Evolutionary conservation across 169 alveolate genomes (phyloP), one percentile per base, ranked within the genome.

Genomic region (Cyclospora cayetanensis): DNA sequence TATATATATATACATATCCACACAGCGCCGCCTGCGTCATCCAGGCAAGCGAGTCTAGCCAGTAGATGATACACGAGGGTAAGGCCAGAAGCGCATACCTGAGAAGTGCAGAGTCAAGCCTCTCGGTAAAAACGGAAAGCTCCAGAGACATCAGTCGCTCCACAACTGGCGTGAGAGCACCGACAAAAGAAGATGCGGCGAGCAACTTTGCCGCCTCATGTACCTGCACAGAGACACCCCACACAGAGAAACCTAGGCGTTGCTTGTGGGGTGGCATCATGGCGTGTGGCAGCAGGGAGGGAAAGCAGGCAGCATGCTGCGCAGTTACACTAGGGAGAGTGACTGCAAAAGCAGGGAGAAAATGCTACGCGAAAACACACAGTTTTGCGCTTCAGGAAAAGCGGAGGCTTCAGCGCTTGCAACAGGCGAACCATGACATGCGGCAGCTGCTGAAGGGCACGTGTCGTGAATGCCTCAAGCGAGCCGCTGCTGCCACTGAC

Each of bases 141-240:
- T 74, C 85, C 4, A 74, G 53, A n/a, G 85, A 25, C 85, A 74
- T 74, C 65, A 74, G 85, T 63, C 31, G 63, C 37, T 74, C 85
- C 25, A 74, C 85, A 4, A 74, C 85, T 0, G 85, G 85, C 11
- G 50, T 74, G 9, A 74, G 53, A 4, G 65, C 27, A 9, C n/a
- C 60, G 0, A 74, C 85, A 39, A 39, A 74, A 29, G 91, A 84
- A 2, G 92, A 87, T 0, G 92, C 76, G 1, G 80, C 86, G 15
- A 87, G 74, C 63, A 87, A 63, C 43, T 87, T 87, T 42, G 80
- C 86, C 5, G 92, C 76, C 74, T 87, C 92, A 65, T 87, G 92
- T 22, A 74, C 85, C 85, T 74, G 85, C 65, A 39, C 27, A 27
- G 5, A 35, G 39, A 41, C 41, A 55, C 85, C 63, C 22, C 37